These are phyloP conservation scores for Rhodotorula taiwanensis DNA, from an alignment of 768 basidiomycete genomes.

Conservation along the genomic window DNA sequence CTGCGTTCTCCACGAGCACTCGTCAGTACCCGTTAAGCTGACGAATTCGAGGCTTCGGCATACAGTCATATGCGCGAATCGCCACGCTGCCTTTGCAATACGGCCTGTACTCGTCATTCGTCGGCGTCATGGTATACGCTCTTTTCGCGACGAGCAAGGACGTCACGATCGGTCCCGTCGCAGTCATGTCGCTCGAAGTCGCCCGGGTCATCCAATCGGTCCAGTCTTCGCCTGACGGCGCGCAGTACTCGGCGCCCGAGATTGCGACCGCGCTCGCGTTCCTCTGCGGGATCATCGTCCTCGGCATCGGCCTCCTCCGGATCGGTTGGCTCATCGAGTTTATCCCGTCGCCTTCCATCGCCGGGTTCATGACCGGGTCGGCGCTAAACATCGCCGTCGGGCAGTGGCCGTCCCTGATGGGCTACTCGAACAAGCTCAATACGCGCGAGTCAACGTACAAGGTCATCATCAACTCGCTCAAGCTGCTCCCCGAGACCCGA, in stretches of 20 bases:
- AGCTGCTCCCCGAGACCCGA: conserved; percentile 55
- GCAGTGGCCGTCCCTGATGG: conserved; percentile 84
- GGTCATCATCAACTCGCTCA: conserved; percentile 88
- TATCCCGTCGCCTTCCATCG: conserved; percentile 65
- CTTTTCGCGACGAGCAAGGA: conserved; percentile 97
- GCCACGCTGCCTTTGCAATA: conserved; percentile 79
- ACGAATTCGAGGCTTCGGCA: neutral
- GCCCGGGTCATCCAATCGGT: conserved; percentile 34
- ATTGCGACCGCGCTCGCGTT: conserved; percentile 82
- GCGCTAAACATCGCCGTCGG: conserved; percentile 73
- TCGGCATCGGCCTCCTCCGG: conserved; percentile 82
- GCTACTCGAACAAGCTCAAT: conserved; percentile 44
- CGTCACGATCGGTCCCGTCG: conserved; percentile 81
- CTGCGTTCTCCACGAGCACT: neutral
- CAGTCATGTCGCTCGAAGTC: conserved; percentile 89
- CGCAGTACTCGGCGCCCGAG: conserved; percentile 18
- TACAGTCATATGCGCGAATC: conserved; percentile 46
- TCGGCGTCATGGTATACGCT: conserved; percentile 71
- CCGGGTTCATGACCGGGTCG: conserved; percentile 84
- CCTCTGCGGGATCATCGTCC: conserved; percentile 81
- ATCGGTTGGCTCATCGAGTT: conserved; percentile 87
- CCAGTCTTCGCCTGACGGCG: conserved; percentile 8
- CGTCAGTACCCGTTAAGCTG: neutral
- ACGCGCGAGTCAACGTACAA: conserved; percentile 75
- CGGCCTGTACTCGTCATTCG: conserved; percentile 90